A percentile compares a stretch with the other conserved stretches of the same genome.
Conservation (phyloP, 164 flowering plant genomes). For the Vitis labrusca region DNA sequence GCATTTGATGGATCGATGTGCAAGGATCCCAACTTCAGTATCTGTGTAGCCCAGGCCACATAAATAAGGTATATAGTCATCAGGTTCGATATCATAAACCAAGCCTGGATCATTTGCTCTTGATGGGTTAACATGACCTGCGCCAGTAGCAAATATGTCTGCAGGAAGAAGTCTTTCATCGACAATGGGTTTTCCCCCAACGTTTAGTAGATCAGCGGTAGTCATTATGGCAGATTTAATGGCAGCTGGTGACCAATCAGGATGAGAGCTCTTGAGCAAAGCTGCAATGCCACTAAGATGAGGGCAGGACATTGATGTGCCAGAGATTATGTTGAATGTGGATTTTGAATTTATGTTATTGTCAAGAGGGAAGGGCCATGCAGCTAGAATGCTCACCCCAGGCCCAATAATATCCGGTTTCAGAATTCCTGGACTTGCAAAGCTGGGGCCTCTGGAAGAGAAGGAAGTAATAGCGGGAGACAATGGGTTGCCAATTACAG, state of each 20-base stretch:
- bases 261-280: conserved; percentile 44
- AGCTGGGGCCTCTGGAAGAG: conserved; percentile 44
- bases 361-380: conserved; percentile 32
- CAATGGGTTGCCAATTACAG: conserved; percentile 21
- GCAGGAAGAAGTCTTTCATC: conserved; percentile 34
- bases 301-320: conserved; percentile 54
- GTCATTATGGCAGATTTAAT: conserved; percentile 57
- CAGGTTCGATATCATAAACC: conserved; percentile 40
- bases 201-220: conserved; percentile 27
- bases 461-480: conserved; percentile 38
- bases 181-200: conserved; percentile 19
- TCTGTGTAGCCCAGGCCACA: conserved; percentile 48
- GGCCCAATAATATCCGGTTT: conserved; percentile 53
- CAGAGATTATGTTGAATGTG: conserved; percentile 33
- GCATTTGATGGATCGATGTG: conserved; percentile 22
- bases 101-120: conserved; percentile 46
- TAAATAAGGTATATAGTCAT: conserved; percentile 50
- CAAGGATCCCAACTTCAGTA: conserved; percentile 23
- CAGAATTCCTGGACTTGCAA: conserved; percentile 32
- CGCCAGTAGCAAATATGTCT: conserved; percentile 36
- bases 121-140: conserved; percentile 57
- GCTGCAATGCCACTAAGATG: conserved; percentile 58
- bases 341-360: conserved; percentile 9
- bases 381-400: conserved; percentile 43
- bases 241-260: conserved; percentile 53